Evolutionary conservation across 345 rosid genomes (phyloP).

Genomic region (Lumnitzera littorea): DNA sequence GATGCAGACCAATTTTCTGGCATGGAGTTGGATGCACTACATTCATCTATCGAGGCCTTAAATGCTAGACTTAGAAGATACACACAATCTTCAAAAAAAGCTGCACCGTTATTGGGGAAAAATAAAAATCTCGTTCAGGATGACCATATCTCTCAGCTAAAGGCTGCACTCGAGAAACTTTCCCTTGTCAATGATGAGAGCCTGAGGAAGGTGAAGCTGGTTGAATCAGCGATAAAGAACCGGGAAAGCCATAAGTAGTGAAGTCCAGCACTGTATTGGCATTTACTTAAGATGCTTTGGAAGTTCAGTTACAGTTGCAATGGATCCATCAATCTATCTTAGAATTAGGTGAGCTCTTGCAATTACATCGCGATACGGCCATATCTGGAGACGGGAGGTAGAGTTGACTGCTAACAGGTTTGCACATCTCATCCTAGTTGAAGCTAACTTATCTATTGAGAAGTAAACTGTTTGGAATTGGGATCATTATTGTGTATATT

Average conservation of each 20-base stretch:
- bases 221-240: slow-evolving; percentile 55
- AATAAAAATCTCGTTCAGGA: slow-evolving; percentile 32
- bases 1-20: slow-evolving; percentile 51
- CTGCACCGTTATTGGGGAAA: slow-evolving; percentile 25
- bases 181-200: slow-evolving; percentile 51
- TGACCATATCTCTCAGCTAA: slow-evolving; percentile 56
- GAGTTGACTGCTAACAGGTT: too few relatives aligned
- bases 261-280: background rate
- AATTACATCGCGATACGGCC: too few relatives aligned
- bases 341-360: too few relatives aligned
- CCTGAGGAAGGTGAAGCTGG: slow-evolving; percentile 52
- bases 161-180: slow-evolving; percentile 56
- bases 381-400: too few relatives aligned
- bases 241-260: slow-evolving; percentile 27
- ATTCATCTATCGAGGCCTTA: slow-evolving; percentile 58
- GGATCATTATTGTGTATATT: too few relatives aligned
- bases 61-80: slow-evolving; percentile 55
- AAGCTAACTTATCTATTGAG: too few relatives aligned
- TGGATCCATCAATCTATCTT: background rate
- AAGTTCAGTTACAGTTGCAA: background rate
- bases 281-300: background rate
- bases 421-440: too few relatives aligned
- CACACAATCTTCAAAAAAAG: slow-evolving; percentile 33
- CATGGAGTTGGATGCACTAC: slow-evolving; percentile 69
- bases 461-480: too few relatives aligned